Evolutionary conservation across 192 early-diverging fungal species (phyloP).

Genomic region (Podila verticillata): DNA sequence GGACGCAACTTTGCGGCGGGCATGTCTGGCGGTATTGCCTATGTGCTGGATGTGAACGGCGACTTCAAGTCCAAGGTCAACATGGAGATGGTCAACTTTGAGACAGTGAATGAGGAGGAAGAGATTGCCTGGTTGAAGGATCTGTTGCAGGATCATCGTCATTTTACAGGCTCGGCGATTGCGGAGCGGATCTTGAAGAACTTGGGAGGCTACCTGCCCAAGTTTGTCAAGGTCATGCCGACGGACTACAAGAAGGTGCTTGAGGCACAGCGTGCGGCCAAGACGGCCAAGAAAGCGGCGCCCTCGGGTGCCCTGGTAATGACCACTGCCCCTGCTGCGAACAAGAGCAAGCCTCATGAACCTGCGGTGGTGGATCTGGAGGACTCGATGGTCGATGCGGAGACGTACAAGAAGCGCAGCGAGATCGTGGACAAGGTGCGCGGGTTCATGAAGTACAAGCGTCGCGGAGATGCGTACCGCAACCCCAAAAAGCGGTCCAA

Average conservation of each 20-base stretch:
- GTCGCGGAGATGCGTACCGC: conserved; percentile 89
- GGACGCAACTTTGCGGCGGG: conserved; percentile 99
- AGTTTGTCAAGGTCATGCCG: conserved; percentile 95
- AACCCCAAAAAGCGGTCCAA: conserved; percentile 78
- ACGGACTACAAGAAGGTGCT: conserved; percentile 90
- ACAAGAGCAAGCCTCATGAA: conserved; percentile 58
- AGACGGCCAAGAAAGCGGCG: conserved; percentile 17
- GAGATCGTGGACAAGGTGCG: conserved; percentile 89
- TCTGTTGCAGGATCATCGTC: conserved; percentile 82
- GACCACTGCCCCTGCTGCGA: conserved; percentile 31
- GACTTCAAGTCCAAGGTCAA: conserved; percentile 82
- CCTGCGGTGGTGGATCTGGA: conserved; percentile 87
- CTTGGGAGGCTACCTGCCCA: conserved; percentile 75
- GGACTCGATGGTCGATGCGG: conserved; percentile 86
- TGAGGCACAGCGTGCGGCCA: conserved; percentile 66
- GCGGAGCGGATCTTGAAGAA: conserved; percentile 76
- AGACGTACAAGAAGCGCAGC: conserved; percentile 71
- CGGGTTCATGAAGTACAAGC: conserved; percentile 95
- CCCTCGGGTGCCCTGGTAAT: conserved; percentile 40
- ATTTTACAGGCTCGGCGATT: conserved; percentile 83
- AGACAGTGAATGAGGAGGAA: conserved; percentile 78
- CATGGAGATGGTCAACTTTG: conserved; percentile 91
- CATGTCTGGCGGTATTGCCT: conserved; percentile 98
- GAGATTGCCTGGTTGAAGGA: conserved; percentile 80
- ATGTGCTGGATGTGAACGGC: conserved; percentile 79